Evolutionary conservation across 169 alveolate genomes (phyloP).

Genomic region (Besnoitia besnoiti): DNA sequence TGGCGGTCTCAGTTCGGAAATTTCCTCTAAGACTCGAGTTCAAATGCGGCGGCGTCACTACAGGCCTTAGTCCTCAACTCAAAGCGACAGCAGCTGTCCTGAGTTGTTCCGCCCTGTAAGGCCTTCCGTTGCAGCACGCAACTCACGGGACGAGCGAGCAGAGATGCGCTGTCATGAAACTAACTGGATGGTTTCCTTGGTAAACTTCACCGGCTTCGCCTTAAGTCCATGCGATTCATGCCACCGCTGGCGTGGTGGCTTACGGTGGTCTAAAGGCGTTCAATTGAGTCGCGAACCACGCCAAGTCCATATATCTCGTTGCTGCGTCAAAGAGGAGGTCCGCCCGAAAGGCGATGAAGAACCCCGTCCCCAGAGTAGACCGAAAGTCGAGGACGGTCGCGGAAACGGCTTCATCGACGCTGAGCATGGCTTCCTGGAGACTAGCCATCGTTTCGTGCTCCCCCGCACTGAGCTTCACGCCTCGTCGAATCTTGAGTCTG

Average conservation of each 20-base stretch:
- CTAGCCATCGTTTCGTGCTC: background rate
- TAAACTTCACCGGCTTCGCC: too few relatives aligned
- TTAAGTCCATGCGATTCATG: too few relatives aligned
- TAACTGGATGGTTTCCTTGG: too few relatives aligned
- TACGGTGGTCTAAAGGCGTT: background rate
- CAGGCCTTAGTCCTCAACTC: too few relatives aligned
- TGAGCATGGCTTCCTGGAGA: background rate
- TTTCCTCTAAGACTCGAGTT: too few relatives aligned
- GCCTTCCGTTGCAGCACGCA: too few relatives aligned
- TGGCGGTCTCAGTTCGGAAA: too few relatives aligned
- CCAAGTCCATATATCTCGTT: background rate
- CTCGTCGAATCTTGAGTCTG: background rate
- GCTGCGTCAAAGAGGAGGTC: slow-evolving; percentile 6
- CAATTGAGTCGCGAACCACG: background rate
- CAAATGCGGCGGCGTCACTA: too few relatives aligned
- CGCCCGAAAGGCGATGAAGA: background rate
- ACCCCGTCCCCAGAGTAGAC: background rate
- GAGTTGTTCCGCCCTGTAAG: too few relatives aligned
- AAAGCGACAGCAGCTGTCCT: too few relatives aligned
- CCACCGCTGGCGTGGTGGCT: background rate
- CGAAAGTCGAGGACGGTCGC: background rate
- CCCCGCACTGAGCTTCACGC: background rate
- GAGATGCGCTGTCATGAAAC: too few relatives aligned
- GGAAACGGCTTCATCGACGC: background rate
- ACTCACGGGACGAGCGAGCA: too few relatives aligned